A percentile compares a stretch with the other conserved stretches of the same genome.
phyloP scores from a whole-genome alignment of 345 rosid genomes.

The Eucalyptus fibrosa region DNA sequence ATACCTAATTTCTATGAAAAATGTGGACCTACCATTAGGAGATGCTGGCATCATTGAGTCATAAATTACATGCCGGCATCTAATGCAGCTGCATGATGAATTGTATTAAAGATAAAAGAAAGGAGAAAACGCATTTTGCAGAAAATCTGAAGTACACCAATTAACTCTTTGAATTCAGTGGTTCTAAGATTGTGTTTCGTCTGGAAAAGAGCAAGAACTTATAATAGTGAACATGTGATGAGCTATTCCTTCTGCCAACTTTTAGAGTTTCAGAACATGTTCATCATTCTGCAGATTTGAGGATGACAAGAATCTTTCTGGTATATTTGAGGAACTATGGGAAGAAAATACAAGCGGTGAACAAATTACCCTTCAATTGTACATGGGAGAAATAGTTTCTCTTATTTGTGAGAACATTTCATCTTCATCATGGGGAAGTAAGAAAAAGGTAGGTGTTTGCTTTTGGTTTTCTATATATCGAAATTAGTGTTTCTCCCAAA shows the following conservation, averaged over 20 bases:
- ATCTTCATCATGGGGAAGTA: constrained; percentile 88
- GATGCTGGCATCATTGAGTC: neutral
- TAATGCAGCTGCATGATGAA: neutral
- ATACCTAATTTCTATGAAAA: neutral
- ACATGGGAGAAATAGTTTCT: constrained; percentile 64
- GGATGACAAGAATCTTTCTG: constrained; percentile 74
- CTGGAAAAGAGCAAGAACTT: neutral
- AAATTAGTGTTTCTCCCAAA: neutral
- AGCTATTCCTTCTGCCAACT: neutral
- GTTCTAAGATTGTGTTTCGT: neutral
- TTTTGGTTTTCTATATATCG: neutral
- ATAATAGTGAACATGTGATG: neutral
- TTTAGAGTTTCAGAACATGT: neutral
- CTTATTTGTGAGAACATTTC: constrained; percentile 62
- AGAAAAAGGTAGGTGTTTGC: constrained; percentile 39
- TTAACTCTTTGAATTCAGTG: neutral
- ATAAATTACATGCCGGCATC: neutral
- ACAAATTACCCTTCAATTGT: constrained; percentile 68
- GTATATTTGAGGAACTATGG: constrained; percentile 92
- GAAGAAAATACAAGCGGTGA: constrained; percentile 91
- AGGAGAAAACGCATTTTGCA: neutral
- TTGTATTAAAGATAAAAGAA: neutral
- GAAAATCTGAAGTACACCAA: neutral
- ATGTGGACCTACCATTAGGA: neutral
- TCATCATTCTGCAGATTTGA: constrained; percentile 61